phyloP scores from a whole-genome alignment of 2,329 filamentous ascomycete species.

The Pseudogymnoascus sp. region DNA sequence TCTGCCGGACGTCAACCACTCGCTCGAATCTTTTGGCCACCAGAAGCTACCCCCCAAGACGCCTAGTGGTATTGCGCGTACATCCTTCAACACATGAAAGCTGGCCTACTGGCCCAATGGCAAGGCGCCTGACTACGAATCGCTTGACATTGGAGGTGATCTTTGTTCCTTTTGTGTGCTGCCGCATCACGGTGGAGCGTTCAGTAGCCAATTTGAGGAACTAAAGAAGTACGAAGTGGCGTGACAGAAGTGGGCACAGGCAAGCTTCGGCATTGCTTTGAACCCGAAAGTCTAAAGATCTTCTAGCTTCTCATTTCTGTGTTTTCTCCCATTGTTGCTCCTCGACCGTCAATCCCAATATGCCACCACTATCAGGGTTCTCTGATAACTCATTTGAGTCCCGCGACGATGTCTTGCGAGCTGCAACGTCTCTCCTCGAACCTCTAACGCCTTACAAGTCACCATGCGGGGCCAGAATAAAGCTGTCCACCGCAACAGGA shows the following conservation, averaged over 20 bases:
- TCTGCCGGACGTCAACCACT: background rate
- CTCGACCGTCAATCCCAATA: conserved; percentile 17
- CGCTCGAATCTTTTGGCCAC: background rate
- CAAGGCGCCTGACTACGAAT: too few species aligned
- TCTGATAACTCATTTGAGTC: conserved; percentile 34
- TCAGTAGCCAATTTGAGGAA: background rate
- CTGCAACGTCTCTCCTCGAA: conserved; percentile 29
- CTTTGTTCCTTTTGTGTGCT: background rate
- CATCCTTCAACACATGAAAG: background rate
- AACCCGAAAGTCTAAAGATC: too few species aligned
- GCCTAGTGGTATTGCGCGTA: background rate
- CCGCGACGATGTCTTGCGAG: conserved; percentile 32
- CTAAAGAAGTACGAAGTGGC: background rate
- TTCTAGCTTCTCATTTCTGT: background rate
- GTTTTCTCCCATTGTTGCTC: background rate
- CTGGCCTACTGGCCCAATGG: too few species aligned
- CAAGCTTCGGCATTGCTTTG: background rate
- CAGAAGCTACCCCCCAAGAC: background rate
- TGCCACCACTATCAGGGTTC: conserved; percentile 36
- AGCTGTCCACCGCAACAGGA: conserved; percentile 32
- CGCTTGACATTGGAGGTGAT: background rate
- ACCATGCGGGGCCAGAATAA: conserved; percentile 29
- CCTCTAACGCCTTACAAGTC: conserved; percentile 28
- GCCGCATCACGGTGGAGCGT: background rate
- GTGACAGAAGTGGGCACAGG: background rate